Base-by-base conservation (phyloP, 169 alveolate species). In the Cyclospora cayetanensis region DNA sequence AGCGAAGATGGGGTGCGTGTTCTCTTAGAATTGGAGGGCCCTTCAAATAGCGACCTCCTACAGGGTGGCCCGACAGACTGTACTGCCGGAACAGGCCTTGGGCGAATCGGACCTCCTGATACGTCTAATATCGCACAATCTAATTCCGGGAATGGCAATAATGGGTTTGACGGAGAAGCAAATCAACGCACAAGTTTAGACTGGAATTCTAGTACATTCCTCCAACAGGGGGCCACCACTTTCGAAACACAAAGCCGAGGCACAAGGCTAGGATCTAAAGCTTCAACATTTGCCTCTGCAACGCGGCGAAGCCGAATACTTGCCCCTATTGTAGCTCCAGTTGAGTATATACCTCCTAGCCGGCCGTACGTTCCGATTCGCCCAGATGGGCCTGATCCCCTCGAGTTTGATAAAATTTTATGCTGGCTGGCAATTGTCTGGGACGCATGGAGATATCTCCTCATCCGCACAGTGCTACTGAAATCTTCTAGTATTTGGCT, bases 381-480 rank as follows among this genome's bases (percentile, higher is more conserved):
- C 43, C 86, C 86, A 25, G 86, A 76, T 27, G 92, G 92, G 22
- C 80, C 87, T 43, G 92, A 88, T 46, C 87, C 92, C 31, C 60
- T 88, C 1, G 92, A 88, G 68, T 72, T 88, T 66, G 92, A 88
- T 39, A 88, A 88, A 52, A 88, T 88, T 15, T 41, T 72, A 0
- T 68, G 87, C 63, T 88, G 92, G 77, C 72, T 88, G 31, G 60
- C 80, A 29, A 68, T 88, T 77, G 66, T 88, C 79, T 88, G 92
- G 92, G 92, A 88, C 46, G 35, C 87, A 52, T 88, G 92, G 92
- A 52, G 92, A 29, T 88, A 68, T 66, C 53, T 88, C 20, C 87
- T 88, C 2, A 35, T 88, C 43, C 87, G 92, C 22, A 68, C 87
- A n/a, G 92, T 88, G 29, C 80, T 88, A 66, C 42, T 88, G 77